These are phyloP conservation scores for Clonostachys rosea DNA, from an alignment of 2,329 filamentous ascomycete genomes.

Conservation along the genomic window DNA sequence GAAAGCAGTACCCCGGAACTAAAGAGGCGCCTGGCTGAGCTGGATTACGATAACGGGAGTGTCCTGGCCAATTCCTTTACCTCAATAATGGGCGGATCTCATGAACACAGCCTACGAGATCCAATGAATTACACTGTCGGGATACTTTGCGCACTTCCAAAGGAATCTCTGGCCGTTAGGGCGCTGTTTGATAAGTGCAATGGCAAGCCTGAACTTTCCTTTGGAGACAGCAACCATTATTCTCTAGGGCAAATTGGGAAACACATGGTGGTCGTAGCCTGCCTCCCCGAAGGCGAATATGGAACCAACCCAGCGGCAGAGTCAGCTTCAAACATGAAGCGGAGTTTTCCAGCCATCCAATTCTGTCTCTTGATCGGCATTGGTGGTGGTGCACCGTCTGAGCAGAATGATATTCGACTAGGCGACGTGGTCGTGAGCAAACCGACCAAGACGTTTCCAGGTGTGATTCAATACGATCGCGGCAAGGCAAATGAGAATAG, in stretches of 20 bases:
- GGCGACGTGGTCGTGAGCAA: slow-evolving; percentile 11
- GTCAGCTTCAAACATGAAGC: too few relatives aligned
- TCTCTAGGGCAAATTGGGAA: neutral
- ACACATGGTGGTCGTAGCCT: neutral
- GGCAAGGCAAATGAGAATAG: neutral
- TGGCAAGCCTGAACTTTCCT: neutral
- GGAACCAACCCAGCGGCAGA: too few relatives aligned
- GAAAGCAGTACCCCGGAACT: too few relatives aligned
- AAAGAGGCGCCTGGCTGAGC: too few relatives aligned
- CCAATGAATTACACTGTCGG: neutral
- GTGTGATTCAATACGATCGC: slow-evolving; percentile 5
- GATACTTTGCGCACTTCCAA: neutral
- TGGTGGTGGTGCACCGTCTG: slow-evolving; percentile 8
- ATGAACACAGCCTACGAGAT: neutral
- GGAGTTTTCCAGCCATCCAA: slow-evolving; percentile 1
- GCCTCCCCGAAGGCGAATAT: neutral
- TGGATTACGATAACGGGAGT: too few relatives aligned
- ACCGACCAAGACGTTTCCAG: slow-evolving; percentile 3
- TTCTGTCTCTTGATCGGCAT: slow-evolving; percentile 12
- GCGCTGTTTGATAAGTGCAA: neutral
- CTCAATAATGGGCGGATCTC: too few relatives aligned
- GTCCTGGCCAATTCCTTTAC: too few relatives aligned
- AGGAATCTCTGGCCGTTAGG: neutral
- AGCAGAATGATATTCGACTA: slow-evolving; percentile 7
- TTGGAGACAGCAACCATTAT: neutral